phyloP scores from a whole-genome alignment of 495 filamentous ascomycete genomes.

The Pyrenula aspistea region DNA sequence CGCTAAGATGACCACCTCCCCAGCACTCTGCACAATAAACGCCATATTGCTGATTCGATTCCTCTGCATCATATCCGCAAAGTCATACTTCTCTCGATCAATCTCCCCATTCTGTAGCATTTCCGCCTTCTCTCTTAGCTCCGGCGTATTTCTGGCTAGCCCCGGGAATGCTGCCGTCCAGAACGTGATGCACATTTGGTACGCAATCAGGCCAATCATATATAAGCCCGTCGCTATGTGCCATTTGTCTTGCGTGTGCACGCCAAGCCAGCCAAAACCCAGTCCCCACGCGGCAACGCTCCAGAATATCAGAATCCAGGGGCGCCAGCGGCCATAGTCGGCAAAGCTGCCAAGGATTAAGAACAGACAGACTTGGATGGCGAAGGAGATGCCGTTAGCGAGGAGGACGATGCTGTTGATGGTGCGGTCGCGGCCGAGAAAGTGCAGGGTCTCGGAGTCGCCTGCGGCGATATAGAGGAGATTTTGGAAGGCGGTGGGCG shows the following conservation, averaged over 20 bases:
- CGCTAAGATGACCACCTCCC: conserved; percentile 48
- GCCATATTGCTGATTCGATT: conserved; percentile 47
- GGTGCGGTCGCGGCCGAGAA: conserved; percentile 36
- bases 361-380: conserved; percentile 49
- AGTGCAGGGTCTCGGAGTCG: conserved; percentile 30
- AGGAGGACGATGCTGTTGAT: conserved; percentile 51
- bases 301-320: conserved; percentile 47
- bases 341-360: conserved; percentile 42
- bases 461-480: conserved; percentile 45
- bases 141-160: conserved; percentile 43
- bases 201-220: conserved; percentile 52
- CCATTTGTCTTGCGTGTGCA: conserved; percentile 44
- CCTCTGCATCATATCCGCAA: conserved; percentile 48
- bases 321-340: conserved; percentile 51
- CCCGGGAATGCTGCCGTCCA: conserved; percentile 57
- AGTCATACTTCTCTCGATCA: conserved; percentile 45
- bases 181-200: conserved; percentile 54
- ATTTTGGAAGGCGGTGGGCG: conserved; percentile 54
- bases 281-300: conserved; percentile 46
- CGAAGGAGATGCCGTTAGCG: conserved; percentile 52
- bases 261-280: conserved; percentile 53
- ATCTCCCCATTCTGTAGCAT: conserved; percentile 39
- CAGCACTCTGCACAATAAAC: conserved; percentile 49
- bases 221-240: conserved; percentile 43
- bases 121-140: conserved; percentile 40